Conservation (phyloP, 176 grass and related monocot genomes). For the maize (Zea mays) region Zm-B73-REFERENCE-NAM-5.0 NC_050097.1:175279501-175280000, state of each 20-base stretch:
- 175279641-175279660: background rate
- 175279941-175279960: conserved; percentile 68
- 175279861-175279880: conserved; percentile 67
- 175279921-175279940: conserved; percentile 51
- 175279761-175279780: background rate
- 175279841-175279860: conserved; percentile 54
- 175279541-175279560: background rate
- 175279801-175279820: conserved; percentile 4
- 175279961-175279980: conserved; percentile 63
- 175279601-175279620: background rate
- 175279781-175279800: background rate
- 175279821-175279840: conserved; percentile 42
- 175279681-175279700: background rate
- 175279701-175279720: background rate
- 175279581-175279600: background rate
- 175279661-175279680: background rate
- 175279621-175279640: background rate
- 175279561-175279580: background rate
- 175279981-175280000: conserved; percentile 46
- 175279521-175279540: no score
- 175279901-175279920: conserved; percentile 42
- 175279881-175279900: conserved; percentile 72
- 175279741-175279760: background rate
- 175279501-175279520: no score
- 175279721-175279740: background rate